Base-by-base conservation (phyloP, 805 yeast genomes). In the Ascoidea rubescens region DNA sequence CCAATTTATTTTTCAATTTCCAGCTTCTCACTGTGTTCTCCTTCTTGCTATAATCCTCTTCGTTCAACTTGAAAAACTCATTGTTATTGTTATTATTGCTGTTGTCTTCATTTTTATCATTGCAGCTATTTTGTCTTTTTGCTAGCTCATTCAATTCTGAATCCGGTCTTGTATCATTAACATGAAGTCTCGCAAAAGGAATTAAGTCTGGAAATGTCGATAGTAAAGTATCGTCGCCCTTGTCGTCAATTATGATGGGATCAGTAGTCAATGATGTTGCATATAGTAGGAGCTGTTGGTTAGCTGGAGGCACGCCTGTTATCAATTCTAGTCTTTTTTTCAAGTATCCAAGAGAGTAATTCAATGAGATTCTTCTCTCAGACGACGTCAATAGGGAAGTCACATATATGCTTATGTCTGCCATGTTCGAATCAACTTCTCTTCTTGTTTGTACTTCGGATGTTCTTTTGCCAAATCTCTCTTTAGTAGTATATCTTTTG, bases 321-420 rank as follows among this genome's bases (percentile, higher is more conserved):
- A 86, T 77, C 43, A 70, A 72, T 59, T 85, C 93, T 8, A 87
- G 64, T 53, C 77, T 72, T 45, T 64, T 56, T 56, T 78, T 75
- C 50, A 87, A 71, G 55, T 77, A 67, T 5, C 64, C 64, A 14
- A 85, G 52, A 0, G 77, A 64, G 90, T 91, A 85, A 45, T 70
- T 72, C 0, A 79, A 75, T 0, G 84, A 76, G 32, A 87, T 66
- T 46, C 85, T 67, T 51, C 90, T 67, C 60, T 84, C 90, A 2
- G 93, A 80, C 6, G 84, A 76, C 1, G 86, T 83, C 58, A 81
- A 67, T 30, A 71, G 72, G 2, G 93, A 83, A 0, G 87, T 80
- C 42, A 85, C 69, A 57, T 75, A 75, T 3, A 84, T 69, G 16
- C 69, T 71, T 49, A 84, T 68, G 57, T 82, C 77, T 2, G 53